Percentiles rank a stretch among this genome's conserved stretches.
Evolutionary conservation across 2,329 filamentous ascomycete genomes (phyloP).

Genomic region (Trichoderma breve): DNA sequence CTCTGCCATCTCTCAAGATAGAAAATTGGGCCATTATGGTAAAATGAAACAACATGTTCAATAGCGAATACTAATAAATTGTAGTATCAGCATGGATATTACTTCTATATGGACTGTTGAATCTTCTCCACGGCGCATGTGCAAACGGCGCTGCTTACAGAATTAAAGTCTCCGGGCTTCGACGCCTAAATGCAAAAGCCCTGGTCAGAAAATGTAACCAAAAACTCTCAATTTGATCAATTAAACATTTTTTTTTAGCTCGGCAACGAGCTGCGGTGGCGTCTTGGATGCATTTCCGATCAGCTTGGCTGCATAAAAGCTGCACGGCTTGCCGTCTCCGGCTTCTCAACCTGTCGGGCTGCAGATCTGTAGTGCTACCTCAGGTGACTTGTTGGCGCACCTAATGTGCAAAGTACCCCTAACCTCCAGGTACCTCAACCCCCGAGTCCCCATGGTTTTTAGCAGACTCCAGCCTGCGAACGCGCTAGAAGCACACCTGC

Average conservation of each 20-base stretch:
- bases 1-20: background rate
- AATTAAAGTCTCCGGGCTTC: background rate
- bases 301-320: slow-evolving; percentile 14
- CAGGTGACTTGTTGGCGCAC: background rate
- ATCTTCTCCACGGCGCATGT: background rate
- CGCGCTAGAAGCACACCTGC: slow-evolving; percentile 1
- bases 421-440: background rate
- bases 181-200: background rate
- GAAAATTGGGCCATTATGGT: background rate
- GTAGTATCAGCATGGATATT: background rate
- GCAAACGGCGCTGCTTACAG: background rate
- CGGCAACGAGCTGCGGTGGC: slow-evolving; percentile 5
- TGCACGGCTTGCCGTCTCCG: slow-evolving; percentile 9
- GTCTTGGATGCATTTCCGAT: slow-evolving; percentile 14
- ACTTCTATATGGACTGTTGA: background rate
- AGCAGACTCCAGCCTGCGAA: background rate
- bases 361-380: background rate
- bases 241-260: background rate
- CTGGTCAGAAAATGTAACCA: background rate
- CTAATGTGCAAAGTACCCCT: background rate
- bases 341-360: background rate
- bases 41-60: background rate
- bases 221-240: background rate
- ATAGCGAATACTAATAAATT: background rate
- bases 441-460: background rate